Evolutionary conservation across 2,329 filamentous ascomycete species (phyloP), one percentile per base, ranked within the genome.

Genomic region (Leptodontidium sp.): DNA sequence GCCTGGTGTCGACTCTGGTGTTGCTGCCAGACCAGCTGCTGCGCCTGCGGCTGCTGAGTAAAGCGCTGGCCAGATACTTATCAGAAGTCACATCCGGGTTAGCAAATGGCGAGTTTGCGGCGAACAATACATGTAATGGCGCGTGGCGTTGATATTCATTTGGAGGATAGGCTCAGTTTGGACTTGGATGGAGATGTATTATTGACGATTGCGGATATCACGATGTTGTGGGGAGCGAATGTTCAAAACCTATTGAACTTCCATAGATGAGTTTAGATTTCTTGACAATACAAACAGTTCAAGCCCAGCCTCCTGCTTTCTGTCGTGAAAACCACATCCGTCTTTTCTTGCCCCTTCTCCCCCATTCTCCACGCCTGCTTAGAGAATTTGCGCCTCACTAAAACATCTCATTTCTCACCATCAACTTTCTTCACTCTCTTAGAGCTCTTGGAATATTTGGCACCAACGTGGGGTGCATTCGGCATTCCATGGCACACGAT

Each of bases 141-240:
- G 32, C 63, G 61, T 32, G 66, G 47, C 21, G 32, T 64, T 21
- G 55, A 35, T 40, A 32, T 64, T 40, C 43, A 68, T 47, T 43
- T 29, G 50, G 32, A 53, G 49, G 66, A 64, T 64, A 49, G 61
- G 11, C 26, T 64, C 6, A 68, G 58, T 55, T 35, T 68, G 61
- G 50, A 64, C 29, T 49, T 64, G 47, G 66, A 68, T 64, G 53
- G 61, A 26, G 53, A 61, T 50, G 53, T 68, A 35, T 55, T 64
- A 52, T 58, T 68, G 35, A 52, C 32, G 21, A 68, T 68, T 53
- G 66, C 66, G 24, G 66, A 55, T 29, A 61, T 64, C 29, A 61
- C 63, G 53, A 32, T 53, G 57, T 61, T 12, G 43, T 49, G 47
- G 14, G 38, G 52, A 43, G 5, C 43, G 55, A 26, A 59, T 59